Evolutionary conservation across 2,329 filamentous ascomycete species (phyloP).

Genomic region (Sclerotinia trifoliorum): DNA sequence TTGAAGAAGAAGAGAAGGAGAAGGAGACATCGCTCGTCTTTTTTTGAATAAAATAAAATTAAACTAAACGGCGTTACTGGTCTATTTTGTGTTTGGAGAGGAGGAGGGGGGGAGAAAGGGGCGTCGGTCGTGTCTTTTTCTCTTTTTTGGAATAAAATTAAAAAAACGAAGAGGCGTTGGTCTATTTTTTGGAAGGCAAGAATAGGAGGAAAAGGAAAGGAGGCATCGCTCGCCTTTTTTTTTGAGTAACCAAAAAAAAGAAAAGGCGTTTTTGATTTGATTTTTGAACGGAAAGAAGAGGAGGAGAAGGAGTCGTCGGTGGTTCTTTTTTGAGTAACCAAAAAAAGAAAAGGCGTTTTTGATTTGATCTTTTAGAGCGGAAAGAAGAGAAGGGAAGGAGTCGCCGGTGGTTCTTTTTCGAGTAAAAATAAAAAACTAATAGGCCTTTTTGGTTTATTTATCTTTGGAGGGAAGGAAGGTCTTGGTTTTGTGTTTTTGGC

Average conservation of each 20-base stretch:
- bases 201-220: background rate
- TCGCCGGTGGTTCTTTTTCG: too few species aligned
- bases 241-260: too few species aligned
- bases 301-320: background rate
- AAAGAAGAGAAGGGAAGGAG: background rate
- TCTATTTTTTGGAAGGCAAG: background rate
- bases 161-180: background rate
- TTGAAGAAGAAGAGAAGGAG: background rate
- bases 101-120: background rate
- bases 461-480: too few species aligned
- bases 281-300: background rate
- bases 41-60: too few species aligned
- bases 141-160: too few species aligned
- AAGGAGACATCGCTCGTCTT: background rate
- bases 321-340: too few species aligned
- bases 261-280: background rate
- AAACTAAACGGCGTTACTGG: background rate
- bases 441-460: background rate
- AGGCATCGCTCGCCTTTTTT: too few species aligned
- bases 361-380: background rate
- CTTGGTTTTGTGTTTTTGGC: background rate
- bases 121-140: too few species aligned
- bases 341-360: too few species aligned
- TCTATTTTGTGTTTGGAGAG: background rate
- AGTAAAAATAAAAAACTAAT: too few species aligned